phyloP scores from a whole-genome alignment of 179 eudicot genomes.

The Heliamphora pulchella region DNA sequence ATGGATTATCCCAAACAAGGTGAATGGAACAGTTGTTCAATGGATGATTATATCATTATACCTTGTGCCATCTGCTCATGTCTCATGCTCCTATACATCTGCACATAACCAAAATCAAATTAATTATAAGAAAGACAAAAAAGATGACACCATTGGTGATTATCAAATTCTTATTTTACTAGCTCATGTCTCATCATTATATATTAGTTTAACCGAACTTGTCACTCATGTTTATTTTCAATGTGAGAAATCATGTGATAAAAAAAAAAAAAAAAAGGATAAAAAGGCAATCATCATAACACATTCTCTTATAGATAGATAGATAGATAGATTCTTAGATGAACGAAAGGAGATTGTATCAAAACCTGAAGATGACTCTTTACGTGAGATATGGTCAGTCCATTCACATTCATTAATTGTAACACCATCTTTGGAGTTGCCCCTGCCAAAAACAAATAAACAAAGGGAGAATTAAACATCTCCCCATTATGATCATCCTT shows the following conservation, averaged over 20 bases:
- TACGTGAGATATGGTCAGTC: conserved; percentile 71
- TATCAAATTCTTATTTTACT: no score
- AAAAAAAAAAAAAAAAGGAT: no score
- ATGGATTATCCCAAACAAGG: no score
- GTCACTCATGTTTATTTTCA: no score
- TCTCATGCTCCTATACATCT: conserved; percentile 81
- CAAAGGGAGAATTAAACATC: background rate
- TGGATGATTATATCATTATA: conserved; percentile 15
- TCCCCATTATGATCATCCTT: background rate
- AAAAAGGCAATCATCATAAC: no score
- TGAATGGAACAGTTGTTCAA: background rate
- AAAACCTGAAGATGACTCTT: conserved; percentile 88
- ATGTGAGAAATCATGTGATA: no score
- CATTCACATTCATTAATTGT: conserved; percentile 72
- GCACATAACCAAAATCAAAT: conserved; percentile 9
- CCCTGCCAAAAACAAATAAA: conserved; percentile 30
- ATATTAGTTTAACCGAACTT: no score
- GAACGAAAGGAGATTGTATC: background rate
- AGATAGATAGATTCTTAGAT: no score
- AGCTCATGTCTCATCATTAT: no score
- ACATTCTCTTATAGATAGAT: no score
- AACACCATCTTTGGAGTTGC: conserved; percentile 84
- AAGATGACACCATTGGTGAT: background rate
- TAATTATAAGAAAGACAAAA: background rate
- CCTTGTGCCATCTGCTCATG: conserved; percentile 63